phyloP scores from a whole-genome alignment of 2,329 filamentous ascomycete species.

The Chrysoporthe deuterocubensis region DNA sequence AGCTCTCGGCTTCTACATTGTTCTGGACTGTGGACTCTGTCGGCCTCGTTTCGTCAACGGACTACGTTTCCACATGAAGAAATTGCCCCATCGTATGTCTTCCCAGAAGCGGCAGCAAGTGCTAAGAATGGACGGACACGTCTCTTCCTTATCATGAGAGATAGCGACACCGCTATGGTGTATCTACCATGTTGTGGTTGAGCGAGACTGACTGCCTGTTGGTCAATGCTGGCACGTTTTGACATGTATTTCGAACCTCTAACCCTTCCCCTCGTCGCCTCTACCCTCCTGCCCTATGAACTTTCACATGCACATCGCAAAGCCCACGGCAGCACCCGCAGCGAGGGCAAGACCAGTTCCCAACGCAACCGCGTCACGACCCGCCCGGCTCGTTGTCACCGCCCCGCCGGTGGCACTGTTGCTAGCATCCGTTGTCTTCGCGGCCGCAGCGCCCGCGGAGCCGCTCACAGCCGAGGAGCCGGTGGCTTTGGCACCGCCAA shows the following conservation, averaged over 20 bases:
- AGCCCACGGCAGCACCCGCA: conserved; percentile 1
- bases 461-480: background rate
- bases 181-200: no score
- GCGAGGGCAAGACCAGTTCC: background rate
- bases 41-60: background rate
- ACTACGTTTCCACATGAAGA: background rate
- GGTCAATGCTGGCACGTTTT: background rate
- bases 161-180: no score
- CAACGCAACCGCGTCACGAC: no score
- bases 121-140: background rate
- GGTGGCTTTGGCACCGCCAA: background rate
- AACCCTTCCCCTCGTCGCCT: background rate
- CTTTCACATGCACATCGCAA: background rate
- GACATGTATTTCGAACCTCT: background rate
- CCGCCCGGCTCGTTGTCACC: conserved; percentile 4
- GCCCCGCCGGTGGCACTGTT: background rate
- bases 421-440: background rate
- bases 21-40: background rate
- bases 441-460: background rate
- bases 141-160: no score
- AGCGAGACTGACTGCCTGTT: background rate
- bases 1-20: background rate
- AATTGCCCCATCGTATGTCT: background rate
- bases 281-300: background rate
- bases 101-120: background rate